Evolutionary conservation across 2,329 filamentous ascomycete genomes (phyloP), one percentile per base, ranked within the genome.

Genomic region (Aspergillus ustus): DNA sequence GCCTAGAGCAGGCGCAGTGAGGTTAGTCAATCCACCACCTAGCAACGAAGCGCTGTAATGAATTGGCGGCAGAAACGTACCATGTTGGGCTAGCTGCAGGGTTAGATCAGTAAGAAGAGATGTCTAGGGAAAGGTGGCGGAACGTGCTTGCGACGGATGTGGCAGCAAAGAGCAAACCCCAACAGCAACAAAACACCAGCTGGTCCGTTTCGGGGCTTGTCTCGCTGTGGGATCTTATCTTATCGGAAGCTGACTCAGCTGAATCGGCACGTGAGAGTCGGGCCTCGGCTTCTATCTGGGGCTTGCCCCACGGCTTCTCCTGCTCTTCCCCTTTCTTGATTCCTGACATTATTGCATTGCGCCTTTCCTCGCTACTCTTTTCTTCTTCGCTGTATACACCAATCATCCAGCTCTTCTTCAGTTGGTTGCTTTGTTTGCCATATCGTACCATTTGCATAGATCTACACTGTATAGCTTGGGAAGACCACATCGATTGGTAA

Each of bases 1-100:
- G 90, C 85, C 88, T 90, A 61, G 45, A 61, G 45, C 49, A 44
- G 57, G 50, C 37, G 57, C 57, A 52, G 56, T 28, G 62, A 40
- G 57, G 29, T 55, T 67, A 52, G 69, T 62, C 60, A 63, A 59
- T 28, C 29, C 48, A 31, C 51, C 48, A 48, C 56, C 25, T 25
- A 63, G 19, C 51, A 29, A 13, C 20, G 28, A 6, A 44, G 44
- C 20, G 25, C 31, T 37, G 37, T 34, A 22, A 25, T 40, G 55
- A 28, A 60, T 58, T 54, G 59, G 22, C 4, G 5, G 29, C 4
- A 17, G 22, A 25, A 60, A 51, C 62, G 34, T 52, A 73, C 71
- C 71, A 73, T 73, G 54, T 56, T 68, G 64, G 63, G 22, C 54
- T 59, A 61, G 45, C 40, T 59, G 31, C 44, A 60, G 56, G 61